These are phyloP conservation scores for Borovskyia barvae DNA, from an alignment of 208 protist species.

Conservation along the genomic window DNA sequence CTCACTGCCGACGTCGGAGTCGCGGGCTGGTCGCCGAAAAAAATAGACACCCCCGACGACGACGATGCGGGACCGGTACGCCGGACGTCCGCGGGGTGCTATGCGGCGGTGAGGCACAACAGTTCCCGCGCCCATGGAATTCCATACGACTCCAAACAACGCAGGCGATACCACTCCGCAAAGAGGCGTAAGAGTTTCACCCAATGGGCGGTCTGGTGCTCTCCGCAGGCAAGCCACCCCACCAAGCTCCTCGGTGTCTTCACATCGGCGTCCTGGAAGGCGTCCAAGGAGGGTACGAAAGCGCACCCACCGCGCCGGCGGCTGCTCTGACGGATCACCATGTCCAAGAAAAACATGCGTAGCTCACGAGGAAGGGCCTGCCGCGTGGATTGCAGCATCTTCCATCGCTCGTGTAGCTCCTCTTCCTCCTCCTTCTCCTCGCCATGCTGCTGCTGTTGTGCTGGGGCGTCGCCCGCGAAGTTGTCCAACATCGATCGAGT, in stretches of 20 bases:
- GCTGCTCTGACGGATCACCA: slow-evolving; percentile 23
- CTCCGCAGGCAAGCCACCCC: slow-evolving; percentile 41
- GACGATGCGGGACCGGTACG: too few species aligned
- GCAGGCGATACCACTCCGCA: slow-evolving; percentile 80
- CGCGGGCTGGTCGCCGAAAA: too few species aligned
- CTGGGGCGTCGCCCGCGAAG: neutral
- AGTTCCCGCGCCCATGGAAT: neutral
- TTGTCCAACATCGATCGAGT: neutral
- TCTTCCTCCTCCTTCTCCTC: neutral
- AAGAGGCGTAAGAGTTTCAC: slow-evolving; percentile 55
- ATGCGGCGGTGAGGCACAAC: slow-evolving; percentile 1
- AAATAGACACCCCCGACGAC: too few species aligned
- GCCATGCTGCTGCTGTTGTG: neutral
- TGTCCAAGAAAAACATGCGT: slow-evolving; percentile 25
- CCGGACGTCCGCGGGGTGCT: too few species aligned
- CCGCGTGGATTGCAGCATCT: slow-evolving; percentile 4
- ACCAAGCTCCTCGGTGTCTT: slow-evolving; percentile 26
- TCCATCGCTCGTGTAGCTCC: slow-evolving; percentile 9
- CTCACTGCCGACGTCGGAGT: too few species aligned
- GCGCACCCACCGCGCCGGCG: slow-evolving; percentile 18
- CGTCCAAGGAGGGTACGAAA: slow-evolving; percentile 33
- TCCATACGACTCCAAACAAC: slow-evolving; percentile 45
- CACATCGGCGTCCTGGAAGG: neutral
- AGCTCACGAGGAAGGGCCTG: slow-evolving; percentile 19
- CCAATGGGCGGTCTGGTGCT: slow-evolving; percentile 31